phyloP scores from a whole-genome alignment of 2,329 filamentous ascomycete genomes.

The Colletotrichum truncatum region DNA sequence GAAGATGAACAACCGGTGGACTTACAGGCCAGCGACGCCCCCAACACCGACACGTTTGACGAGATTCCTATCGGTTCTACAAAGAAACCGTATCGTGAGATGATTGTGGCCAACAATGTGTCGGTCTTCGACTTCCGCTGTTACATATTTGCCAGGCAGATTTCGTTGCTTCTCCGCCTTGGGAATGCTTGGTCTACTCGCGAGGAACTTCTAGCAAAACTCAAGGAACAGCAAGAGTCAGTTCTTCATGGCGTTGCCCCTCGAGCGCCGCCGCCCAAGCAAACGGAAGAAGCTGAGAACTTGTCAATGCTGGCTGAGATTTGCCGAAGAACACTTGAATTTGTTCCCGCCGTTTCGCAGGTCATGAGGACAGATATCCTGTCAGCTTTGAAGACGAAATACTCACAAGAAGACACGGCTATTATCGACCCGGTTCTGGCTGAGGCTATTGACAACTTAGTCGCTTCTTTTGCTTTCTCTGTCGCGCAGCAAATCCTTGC shows the following conservation, averaged over 20 bases:
- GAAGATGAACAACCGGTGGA: slow-evolving; percentile 57
- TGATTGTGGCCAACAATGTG: slow-evolving; percentile 94
- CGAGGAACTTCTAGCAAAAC: slow-evolving; percentile 69
- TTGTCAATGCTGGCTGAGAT: slow-evolving; percentile 85
- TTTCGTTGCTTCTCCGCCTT: slow-evolving; percentile 81
- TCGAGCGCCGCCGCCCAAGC: slow-evolving; percentile 55
- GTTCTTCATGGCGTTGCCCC: slow-evolving; percentile 67
- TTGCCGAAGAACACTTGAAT: slow-evolving; percentile 82
- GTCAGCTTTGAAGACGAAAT: slow-evolving; percentile 56
- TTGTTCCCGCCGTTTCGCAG: slow-evolving; percentile 82
- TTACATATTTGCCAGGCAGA: slow-evolving; percentile 92
- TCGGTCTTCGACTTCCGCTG: slow-evolving; percentile 95
- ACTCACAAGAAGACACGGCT: slow-evolving; percentile 40
- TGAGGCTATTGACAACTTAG: slow-evolving; percentile 75
- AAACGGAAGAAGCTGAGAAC: slow-evolving; percentile 74
- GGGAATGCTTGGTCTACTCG: slow-evolving; percentile 76
- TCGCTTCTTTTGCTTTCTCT: slow-evolving; percentile 81
- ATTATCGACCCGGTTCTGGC: slow-evolving; percentile 47
- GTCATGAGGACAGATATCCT: slow-evolving; percentile 83
- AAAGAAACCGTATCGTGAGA: slow-evolving; percentile 86
- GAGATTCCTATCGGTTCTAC: slow-evolving; percentile 70
- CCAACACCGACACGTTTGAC: slow-evolving; percentile 51
- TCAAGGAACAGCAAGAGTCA: slow-evolving; percentile 69
- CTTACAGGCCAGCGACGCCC: slow-evolving; percentile 54
- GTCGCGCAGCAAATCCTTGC: slow-evolving; percentile 79